These are phyloP conservation scores for Nakaseomyces bracarensis DNA, from an alignment of 1,139 yeast species.

Conservation along the genomic window DNA sequence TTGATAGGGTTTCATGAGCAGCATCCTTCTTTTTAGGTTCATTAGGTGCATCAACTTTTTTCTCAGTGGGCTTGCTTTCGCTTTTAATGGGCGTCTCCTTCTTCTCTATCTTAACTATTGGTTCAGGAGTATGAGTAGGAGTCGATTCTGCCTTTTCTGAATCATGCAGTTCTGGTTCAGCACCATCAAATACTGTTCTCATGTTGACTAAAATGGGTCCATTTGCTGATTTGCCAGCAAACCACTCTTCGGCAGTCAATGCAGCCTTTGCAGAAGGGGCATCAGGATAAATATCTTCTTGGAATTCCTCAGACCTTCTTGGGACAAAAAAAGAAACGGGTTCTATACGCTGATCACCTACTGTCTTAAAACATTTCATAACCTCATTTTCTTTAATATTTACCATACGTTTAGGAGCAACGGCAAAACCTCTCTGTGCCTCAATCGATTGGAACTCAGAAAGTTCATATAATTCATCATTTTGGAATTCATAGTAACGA, in stretches of 20 bases:
- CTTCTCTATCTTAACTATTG: slow-evolving; percentile 20
- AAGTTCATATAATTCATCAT: slow-evolving; percentile 70
- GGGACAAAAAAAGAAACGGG: slow-evolving; percentile 91
- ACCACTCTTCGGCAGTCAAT: slow-evolving; percentile 69
- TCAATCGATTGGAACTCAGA: slow-evolving; percentile 83
- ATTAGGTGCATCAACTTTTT: slow-evolving; percentile 16
- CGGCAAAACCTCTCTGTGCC: slow-evolving; percentile 94
- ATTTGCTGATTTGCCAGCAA: slow-evolving; percentile 62
- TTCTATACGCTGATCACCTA: slow-evolving; percentile 72
- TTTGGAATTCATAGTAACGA: slow-evolving; percentile 79
- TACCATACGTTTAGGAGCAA: slow-evolving; percentile 75
- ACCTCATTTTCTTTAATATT: slow-evolving; percentile 79
- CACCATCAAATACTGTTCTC: slow-evolving; percentile 71
- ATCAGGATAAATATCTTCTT: slow-evolving; percentile 86
- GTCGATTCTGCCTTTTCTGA: slow-evolving; percentile 34
- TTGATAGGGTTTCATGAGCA: slow-evolving; percentile 32
- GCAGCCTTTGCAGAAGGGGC: slow-evolving; percentile 79
- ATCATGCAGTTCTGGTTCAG: slow-evolving; percentile 37
- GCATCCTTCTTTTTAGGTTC: slow-evolving; percentile 6
- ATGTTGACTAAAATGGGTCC: slow-evolving; percentile 78
- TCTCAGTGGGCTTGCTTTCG: slow-evolving; percentile 19
- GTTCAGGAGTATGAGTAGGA: slow-evolving; percentile 31
- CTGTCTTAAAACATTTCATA: slow-evolving; percentile 71
- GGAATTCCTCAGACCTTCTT: slow-evolving; percentile 86
- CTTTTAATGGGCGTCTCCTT: slow-evolving; percentile 12